A percentile compares a stretch with the other conserved stretches of the same genome.
Evolutionary conservation across 331 rosid species (phyloP).

Genomic region (Rosa hybrid): DNA sequence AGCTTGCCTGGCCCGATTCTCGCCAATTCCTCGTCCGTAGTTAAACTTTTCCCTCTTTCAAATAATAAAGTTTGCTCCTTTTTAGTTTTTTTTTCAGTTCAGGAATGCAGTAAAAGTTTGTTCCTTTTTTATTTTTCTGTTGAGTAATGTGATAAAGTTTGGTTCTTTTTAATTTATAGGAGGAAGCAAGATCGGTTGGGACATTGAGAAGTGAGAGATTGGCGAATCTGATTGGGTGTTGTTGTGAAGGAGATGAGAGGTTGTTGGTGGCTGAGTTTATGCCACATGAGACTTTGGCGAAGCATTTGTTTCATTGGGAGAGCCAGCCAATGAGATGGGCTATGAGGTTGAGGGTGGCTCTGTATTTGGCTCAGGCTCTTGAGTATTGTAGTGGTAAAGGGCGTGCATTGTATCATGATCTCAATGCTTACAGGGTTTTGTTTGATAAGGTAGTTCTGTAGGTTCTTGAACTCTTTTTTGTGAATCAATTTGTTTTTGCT

Average conservation of each 20-base stretch:
- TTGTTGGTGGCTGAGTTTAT: slow-evolving; percentile 83
- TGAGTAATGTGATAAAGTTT: background rate
- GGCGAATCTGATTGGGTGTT: slow-evolving; percentile 86
- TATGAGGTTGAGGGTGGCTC: slow-evolving; percentile 88
- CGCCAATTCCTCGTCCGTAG: slow-evolving; percentile 83
- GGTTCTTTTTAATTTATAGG: slow-evolving; percentile 37
- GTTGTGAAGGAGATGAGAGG: slow-evolving; percentile 89
- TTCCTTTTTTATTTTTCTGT: background rate
- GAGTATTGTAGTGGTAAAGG: slow-evolving; percentile 87
- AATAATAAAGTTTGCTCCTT: background rate
- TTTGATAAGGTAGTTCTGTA: slow-evolving; percentile 59
- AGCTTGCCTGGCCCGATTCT: slow-evolving; percentile 90
- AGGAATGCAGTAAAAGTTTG: background rate
- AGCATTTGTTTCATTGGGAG: slow-evolving; percentile 96
- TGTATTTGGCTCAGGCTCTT: slow-evolving; percentile 82
- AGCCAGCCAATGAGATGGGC: slow-evolving; percentile 91
- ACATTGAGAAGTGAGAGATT: slow-evolving; percentile 75
- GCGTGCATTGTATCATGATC: slow-evolving; percentile 89
- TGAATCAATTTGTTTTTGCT: background rate
- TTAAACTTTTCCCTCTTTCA: background rate
- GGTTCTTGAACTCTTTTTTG: background rate
- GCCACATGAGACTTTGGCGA: slow-evolving; percentile 89
- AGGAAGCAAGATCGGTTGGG: slow-evolving; percentile 84
- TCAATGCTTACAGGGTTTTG: slow-evolving; percentile 82
- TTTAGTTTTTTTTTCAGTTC: background rate